A percentile compares a stretch with the other conserved stretches of the same genome.
phyloP scores from a whole-genome alignment of 2,329 filamentous ascomycete genomes.

The Cladosporium sp. region DNA sequence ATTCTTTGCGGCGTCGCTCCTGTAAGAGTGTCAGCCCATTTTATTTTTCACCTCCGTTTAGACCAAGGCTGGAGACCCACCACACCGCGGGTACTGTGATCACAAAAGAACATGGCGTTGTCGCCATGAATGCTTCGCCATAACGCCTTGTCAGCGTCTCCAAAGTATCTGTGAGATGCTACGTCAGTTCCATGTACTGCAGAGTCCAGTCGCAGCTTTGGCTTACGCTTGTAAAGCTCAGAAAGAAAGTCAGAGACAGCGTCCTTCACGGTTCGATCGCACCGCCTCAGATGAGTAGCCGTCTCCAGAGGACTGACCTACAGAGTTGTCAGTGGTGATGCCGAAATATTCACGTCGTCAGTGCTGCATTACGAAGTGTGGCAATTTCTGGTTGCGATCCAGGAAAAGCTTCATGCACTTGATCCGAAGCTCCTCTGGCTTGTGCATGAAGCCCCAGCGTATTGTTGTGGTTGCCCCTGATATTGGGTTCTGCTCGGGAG shows the following conservation, averaged over 20 bases:
- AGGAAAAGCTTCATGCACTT: constrained; percentile 84
- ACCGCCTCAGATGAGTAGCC: constrained; percentile 70
- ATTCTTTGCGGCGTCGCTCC: constrained; percentile 74
- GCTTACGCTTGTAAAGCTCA: constrained; percentile 60
- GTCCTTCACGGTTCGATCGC: constrained; percentile 74
- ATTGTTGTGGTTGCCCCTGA: constrained; percentile 26
- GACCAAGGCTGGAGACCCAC: constrained; percentile 42
- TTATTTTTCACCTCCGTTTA: not conserved
- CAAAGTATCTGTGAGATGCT: constrained; percentile 61
- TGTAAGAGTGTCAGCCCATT: not conserved
- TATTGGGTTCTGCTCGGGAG: constrained; percentile 16
- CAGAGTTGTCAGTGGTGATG: constrained; percentile 56
- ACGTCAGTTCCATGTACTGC: not conserved
- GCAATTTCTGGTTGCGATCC: constrained; percentile 75
- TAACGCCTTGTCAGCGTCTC: constrained; percentile 73
- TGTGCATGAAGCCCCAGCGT: constrained; percentile 84
- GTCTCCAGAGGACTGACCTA: constrained; percentile 78
- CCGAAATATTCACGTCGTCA: not conserved
- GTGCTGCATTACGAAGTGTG: constrained; percentile 69
- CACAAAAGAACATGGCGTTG: constrained; percentile 55
- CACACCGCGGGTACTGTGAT: constrained; percentile 81
- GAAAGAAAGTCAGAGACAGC: constrained; percentile 78
- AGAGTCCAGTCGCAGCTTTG: too few relatives aligned
- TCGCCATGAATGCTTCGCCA: constrained; percentile 79
- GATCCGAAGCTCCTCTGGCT: constrained; percentile 71